Conservation (phyloP, 148 eudicot genomes). For the Mesembryanthemum crystallinum region DNA sequence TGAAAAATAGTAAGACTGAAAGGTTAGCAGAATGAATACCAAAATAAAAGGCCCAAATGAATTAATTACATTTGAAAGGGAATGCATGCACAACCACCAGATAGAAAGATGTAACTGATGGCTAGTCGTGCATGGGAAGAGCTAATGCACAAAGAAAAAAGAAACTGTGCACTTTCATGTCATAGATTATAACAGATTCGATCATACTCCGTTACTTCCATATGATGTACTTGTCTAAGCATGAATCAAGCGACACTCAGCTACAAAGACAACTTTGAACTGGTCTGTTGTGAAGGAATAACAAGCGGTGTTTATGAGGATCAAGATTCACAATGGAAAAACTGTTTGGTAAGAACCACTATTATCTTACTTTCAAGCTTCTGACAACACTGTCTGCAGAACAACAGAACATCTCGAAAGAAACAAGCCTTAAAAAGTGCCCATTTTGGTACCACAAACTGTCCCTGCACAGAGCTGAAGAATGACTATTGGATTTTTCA, state of each 20-base stretch:
- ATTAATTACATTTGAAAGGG: neutral
- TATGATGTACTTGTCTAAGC: neutral
- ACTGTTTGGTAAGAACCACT: neutral
- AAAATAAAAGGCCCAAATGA: neutral
- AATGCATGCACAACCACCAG: neutral
- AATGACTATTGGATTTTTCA: slow-evolving; percentile 54
- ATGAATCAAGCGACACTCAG: neutral
- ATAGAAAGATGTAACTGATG: neutral
- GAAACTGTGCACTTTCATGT: neutral
- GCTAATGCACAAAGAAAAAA: neutral
- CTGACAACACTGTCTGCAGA: slow-evolving; percentile 69
- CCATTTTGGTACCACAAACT: slow-evolving; percentile 54
- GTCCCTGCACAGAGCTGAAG: slow-evolving; percentile 47
- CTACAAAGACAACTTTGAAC: neutral
- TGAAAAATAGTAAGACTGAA: slow-evolving; percentile 17
- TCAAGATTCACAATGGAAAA: neutral
- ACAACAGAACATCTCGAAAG: slow-evolving; percentile 61
- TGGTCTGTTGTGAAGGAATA: neutral
- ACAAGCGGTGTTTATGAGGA: neutral
- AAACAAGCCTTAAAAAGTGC: slow-evolving; percentile 72
- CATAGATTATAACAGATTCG: neutral
- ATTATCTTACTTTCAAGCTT: slow-evolving; percentile 60
- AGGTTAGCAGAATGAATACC: neutral
- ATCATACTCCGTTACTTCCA: neutral
- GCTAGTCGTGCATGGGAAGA: neutral